These are phyloP conservation scores for Scheffersomyces coipomensis DNA, from an alignment of 805 yeast species.

Conservation along the genomic window DNA sequence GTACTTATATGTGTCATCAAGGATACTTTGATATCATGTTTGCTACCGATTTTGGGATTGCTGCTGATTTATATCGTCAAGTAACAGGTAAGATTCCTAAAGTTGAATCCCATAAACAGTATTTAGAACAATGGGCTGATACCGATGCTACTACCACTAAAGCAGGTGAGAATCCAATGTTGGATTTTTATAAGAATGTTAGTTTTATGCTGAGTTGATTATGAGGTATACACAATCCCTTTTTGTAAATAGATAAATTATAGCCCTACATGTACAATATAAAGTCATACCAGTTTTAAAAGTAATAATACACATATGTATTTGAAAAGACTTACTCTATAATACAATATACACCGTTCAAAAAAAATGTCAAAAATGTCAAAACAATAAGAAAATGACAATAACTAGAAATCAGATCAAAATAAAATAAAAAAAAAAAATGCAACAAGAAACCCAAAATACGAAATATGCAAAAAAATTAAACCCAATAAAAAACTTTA, in stretches of 20 bases:
- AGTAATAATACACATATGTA: too few species aligned
- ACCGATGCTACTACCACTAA: slow-evolving; percentile 62
- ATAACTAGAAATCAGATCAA: neutral
- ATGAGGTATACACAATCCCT: too few species aligned
- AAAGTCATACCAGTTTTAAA: too few species aligned
- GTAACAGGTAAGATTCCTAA: slow-evolving; percentile 60
- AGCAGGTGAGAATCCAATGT: slow-evolving; percentile 83
- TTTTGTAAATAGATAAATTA: too few species aligned
- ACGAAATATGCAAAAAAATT: too few species aligned
- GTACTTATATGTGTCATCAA: slow-evolving; percentile 78
- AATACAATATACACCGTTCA: too few species aligned
- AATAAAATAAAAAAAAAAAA: neutral
- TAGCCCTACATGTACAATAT: too few species aligned
- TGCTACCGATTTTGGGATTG: slow-evolving; percentile 71
- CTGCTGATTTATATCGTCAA: slow-evolving; percentile 59
- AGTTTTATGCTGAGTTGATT: slow-evolving; percentile 51
- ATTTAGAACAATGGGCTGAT: slow-evolving; percentile 71
- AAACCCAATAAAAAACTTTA: too few species aligned
- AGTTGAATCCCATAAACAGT: slow-evolving; percentile 60
- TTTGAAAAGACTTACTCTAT: too few species aligned
- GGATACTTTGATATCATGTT: slow-evolving; percentile 87
- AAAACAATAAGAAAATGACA: neutral
- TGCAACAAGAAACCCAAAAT: neutral
- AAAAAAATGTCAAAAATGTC: neutral
- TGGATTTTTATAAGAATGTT: slow-evolving; percentile 73